A percentile compares a stretch with the other conserved stretches of the same genome.
phyloP scores from a whole-genome alignment of 148 eudicot species.

The Nyssa sinensis region DNA sequence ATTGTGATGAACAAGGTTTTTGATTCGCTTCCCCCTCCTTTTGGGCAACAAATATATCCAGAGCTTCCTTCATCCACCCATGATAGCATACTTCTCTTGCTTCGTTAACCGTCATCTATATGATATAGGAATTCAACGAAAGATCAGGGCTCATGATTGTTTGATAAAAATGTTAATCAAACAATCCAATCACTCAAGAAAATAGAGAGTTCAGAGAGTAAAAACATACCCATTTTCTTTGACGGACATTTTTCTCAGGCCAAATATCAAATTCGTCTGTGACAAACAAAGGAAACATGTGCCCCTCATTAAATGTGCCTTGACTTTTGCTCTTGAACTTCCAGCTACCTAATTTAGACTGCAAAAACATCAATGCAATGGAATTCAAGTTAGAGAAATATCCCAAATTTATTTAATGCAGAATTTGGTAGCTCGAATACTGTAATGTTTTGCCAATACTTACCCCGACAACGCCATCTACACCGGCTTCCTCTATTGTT shows the following conservation, averaged over 20 bases:
- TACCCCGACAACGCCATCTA: constrained; percentile 40
- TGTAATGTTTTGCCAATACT: constrained; percentile 10
- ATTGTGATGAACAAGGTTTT: not conserved
- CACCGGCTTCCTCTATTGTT: constrained; percentile 59
- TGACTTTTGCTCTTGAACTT: constrained; percentile 60
- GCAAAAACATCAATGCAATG: constrained; percentile 11
- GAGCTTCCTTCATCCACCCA: constrained; percentile 57
- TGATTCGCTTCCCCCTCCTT: no score
- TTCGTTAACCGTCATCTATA: constrained; percentile 39
- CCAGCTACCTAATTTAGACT: constrained; percentile 49
- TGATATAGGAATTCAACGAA: not conserved
- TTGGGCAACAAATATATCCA: constrained; percentile 28
- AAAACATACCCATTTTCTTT: constrained; percentile 32
- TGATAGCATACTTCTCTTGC: constrained; percentile 34
- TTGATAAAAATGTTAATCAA: no score
- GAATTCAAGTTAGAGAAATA: not conserved
- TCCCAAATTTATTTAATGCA: not conserved
- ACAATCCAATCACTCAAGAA: not conserved
- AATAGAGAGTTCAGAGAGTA: not conserved
- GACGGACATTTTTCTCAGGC: constrained; percentile 47
- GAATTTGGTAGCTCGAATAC: no score
- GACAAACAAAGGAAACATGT: constrained; percentile 50
- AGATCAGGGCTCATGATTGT: not conserved
- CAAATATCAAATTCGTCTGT: constrained; percentile 36
- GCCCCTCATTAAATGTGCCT: constrained; percentile 43